These are phyloP conservation scores for Magnolia sinica DNA, from an alignment of 164 flowering plant species.

Conservation along the genomic window DNA sequence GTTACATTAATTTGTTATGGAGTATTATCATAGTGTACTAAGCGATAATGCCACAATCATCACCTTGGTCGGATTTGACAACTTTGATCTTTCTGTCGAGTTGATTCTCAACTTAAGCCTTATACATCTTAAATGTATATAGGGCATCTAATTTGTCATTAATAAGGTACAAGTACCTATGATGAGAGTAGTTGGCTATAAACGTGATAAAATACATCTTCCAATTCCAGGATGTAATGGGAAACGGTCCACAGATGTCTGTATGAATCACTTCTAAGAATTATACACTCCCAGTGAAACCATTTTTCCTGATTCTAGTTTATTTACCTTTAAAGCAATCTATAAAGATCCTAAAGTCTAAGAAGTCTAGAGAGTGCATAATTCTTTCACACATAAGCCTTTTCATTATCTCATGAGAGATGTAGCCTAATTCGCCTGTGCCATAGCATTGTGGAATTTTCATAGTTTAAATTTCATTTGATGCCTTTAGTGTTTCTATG, in stretches of 20 bases:
- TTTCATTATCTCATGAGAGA: not conserved
- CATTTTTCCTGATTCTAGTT: not conserved
- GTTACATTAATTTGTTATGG: too few species aligned
- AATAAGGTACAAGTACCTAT: not conserved
- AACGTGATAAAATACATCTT: too few species aligned
- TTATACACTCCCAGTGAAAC: too few species aligned
- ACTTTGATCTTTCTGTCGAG: too few species aligned
- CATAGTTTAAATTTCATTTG: too few species aligned
- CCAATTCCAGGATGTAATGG: not conserved
- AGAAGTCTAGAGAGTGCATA: not conserved
- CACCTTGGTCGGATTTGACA: too few species aligned
- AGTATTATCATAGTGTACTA: too few species aligned
- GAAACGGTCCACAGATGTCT: not conserved
- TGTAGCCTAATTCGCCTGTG: not conserved
- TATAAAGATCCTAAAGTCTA: not conserved
- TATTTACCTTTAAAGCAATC: not conserved
- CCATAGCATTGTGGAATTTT: not conserved
- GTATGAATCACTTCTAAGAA: constrained; percentile 2
- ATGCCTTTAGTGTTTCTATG: too few species aligned
- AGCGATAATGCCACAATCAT: too few species aligned
- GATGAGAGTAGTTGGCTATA: not conserved
- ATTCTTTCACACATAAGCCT: not conserved
- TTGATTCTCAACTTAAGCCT: too few species aligned
- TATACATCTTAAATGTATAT: too few species aligned
- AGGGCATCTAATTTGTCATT: too few species aligned